Evolutionary conservation across 1,284 basidiomycete genomes (phyloP), one percentile per base, ranked within the genome.

Genomic region (Naganishia albida): DNA sequence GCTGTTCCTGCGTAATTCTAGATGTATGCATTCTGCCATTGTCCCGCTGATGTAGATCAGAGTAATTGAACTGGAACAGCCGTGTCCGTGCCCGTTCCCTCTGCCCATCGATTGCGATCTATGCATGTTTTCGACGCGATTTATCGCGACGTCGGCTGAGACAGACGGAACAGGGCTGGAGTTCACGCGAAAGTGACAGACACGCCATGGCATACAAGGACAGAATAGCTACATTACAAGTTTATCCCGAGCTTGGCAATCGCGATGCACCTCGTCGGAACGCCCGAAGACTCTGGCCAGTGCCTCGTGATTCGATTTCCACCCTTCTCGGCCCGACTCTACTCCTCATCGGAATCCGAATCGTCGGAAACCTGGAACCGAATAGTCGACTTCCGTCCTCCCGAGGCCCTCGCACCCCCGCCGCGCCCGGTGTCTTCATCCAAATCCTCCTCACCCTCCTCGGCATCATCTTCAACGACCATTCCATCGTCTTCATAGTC

Each of bases 311-410:
- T 15, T 18, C 42, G 16, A 15, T 20, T 20, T 15, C 15, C 3
- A 4, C n/a, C 4, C n/a, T 77, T 39, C 77, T 77, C 64, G 75
- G 73, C 28, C 75, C 76, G 30, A 69, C 71, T 1, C 71, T 76
- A 1, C 66, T 79, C 18, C 69, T 76, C 42, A 71, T 74, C 38
- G 69, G 77, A 54, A 65, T 79, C 23, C 73, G 75, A 3, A 73
- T 69, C 44, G 70, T 78, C 20, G 70, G 74, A 49, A n/a, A 60
- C 39, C 25, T 60, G 46, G 39, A 60, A 60, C 34, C 57, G 30
- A 25, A 50, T 26, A 42, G 38, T 40, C 23, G 57, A 50, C 39
- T 60, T 60, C 20, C 25, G 26, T 8, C 34, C 54, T 28, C 25
- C 42, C 23, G 40, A 43, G n/a, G 40, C 39, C 50, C 64, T 53